Percentiles rank a stretch among this genome's conserved stretches.
Evolutionary conservation across 257 asterid species (phyloP).

Genomic region (Nicotiana paniculata): DNA sequence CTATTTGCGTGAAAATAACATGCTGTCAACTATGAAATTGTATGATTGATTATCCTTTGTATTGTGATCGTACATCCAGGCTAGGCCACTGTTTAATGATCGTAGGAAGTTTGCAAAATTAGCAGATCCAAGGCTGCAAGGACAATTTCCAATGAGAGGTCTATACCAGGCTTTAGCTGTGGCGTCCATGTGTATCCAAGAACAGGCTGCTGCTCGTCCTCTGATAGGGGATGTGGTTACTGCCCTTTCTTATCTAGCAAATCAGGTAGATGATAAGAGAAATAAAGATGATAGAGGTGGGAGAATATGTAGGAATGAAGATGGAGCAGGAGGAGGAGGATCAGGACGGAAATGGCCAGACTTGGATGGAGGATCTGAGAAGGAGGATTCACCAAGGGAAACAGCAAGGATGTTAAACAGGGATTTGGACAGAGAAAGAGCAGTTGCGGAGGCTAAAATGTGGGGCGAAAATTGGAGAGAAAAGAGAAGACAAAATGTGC

Average conservation of each 20-base stretch:
- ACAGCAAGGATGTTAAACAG: slow-evolving; percentile 56
- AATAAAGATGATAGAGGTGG: slow-evolving; percentile 50
- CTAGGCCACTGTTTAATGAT: slow-evolving; percentile 84
- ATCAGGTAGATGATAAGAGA: slow-evolving; percentile 56
- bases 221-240: slow-evolving; percentile 92
- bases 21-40: not conserved
- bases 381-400: slow-evolving; percentile 77
- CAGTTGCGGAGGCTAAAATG: slow-evolving; percentile 97
- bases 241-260: slow-evolving; percentile 86
- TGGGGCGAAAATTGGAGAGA: slow-evolving; percentile 98
- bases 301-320: slow-evolving; percentile 57
- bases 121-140: slow-evolving; percentile 83
- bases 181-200: slow-evolving; percentile 97
- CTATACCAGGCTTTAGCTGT: slow-evolving; percentile 96
- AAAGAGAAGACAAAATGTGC: slow-evolving; percentile 62
- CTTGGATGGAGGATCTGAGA: slow-evolving; percentile 71
- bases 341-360: slow-evolving; percentile 68
- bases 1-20: not conserved
- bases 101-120: slow-evolving; percentile 71
- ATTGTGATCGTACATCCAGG: slow-evolving; percentile 39
- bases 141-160: slow-evolving; percentile 81
- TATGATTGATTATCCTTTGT: not conserved
- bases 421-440: slow-evolving; percentile 83
- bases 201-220: slow-evolving; percentile 97
- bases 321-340: slow-evolving; percentile 46